These are phyloP conservation scores for Physaria fendleri DNA, from an alignment of 345 rosid species.

Conservation along the genomic window DNA sequence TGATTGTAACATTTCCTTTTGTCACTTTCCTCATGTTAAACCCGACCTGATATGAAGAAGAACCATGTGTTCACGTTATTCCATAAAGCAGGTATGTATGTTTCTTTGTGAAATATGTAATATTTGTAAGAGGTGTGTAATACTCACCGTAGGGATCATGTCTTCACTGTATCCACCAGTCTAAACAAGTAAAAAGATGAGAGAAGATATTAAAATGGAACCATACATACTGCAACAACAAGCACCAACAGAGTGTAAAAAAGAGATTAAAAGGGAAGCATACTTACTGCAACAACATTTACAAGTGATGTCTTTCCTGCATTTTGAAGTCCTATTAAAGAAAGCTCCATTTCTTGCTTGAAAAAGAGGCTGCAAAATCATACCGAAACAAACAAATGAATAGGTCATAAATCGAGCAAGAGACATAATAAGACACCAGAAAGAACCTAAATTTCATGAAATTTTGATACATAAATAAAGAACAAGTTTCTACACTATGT, in stretches of 20 bases:
- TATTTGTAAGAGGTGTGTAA: too few species aligned
- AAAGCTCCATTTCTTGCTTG: constrained; percentile 86
- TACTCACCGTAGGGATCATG: constrained; percentile 83
- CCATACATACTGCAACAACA: constrained; percentile 56
- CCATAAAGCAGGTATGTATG: too few species aligned
- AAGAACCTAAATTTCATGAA: too few species aligned
- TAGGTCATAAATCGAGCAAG: too few species aligned
- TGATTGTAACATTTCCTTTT: constrained; percentile 89
- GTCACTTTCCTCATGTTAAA: constrained; percentile 97
- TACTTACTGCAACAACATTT: constrained; percentile 65
- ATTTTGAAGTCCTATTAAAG: constrained; percentile 85
- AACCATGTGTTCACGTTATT: too few species aligned
- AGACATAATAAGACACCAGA: too few species aligned
- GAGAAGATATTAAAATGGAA: constrained; percentile 18
- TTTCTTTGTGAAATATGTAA: too few species aligned
- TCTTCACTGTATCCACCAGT: constrained; percentile 90
- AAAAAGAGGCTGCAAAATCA: constrained; percentile 60
- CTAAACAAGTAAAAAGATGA: constrained; percentile 34
- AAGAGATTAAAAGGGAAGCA: not conserved
- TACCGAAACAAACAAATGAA: not conserved
- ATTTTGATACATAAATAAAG: too few species aligned
- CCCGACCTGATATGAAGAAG: too few species aligned
- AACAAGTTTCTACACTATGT: too few species aligned
- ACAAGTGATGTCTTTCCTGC: constrained; percentile 88
- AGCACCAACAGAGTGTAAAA: constrained; percentile 10